A percentile compares a stretch with the other conserved stretches of the same genome.
These are phyloP conservation scores for Davidsoniella australis DNA, from an alignment of 2,329 filamentous ascomycete genomes.

Conservation along the genomic window DNA sequence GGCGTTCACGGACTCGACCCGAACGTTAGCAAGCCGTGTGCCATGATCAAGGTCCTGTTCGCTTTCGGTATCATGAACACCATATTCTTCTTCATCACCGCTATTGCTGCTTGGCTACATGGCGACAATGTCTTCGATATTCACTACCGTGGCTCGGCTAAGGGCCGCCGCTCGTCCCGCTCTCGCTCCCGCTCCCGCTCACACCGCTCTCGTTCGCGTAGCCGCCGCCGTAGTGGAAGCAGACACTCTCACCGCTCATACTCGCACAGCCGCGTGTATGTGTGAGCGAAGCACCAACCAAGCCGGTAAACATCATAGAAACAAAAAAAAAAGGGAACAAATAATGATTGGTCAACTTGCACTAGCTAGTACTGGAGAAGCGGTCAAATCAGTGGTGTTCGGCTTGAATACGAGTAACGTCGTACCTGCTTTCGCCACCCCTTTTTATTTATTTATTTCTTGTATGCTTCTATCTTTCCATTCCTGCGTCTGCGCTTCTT, in stretches of 20 bases:
- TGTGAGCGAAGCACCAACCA: constrained; percentile 19
- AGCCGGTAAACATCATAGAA: not conserved
- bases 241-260: constrained; percentile 27
- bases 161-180: constrained; percentile 18
- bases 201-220: constrained; percentile 24
- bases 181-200: constrained; percentile 17
- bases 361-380: too few relatives aligned
- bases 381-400: not conserved
- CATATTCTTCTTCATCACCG: constrained; percentile 64
- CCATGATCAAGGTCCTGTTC: constrained; percentile 82
- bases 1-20: constrained; percentile 31
- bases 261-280: constrained; percentile 35
- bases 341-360: too few relatives aligned
- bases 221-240: constrained; percentile 25
- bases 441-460: not conserved
- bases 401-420: not conserved
- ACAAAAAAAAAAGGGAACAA: too few relatives aligned
- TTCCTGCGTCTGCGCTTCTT: too few relatives aligned
- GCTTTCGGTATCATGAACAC: constrained; percentile 81
- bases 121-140: constrained; percentile 29
- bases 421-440: too few relatives aligned
- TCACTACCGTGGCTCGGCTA: constrained; percentile 25
- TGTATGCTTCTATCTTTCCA: not conserved
- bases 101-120: constrained; percentile 47
- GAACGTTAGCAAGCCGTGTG: constrained; percentile 57